Conservation (phyloP, 306 rosid genomes). For the cucumber (Cucumis sativus) region Cucumber_9930_V3 NC_026658.2:17614501-17615000, state of each 20-base stretch:
- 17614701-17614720: slow-evolving; percentile 86
- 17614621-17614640: slow-evolving; percentile 5
- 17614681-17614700: too few relatives aligned
- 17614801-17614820: neutral
- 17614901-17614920: neutral
- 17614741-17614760: neutral
- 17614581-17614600: neutral
- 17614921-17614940: neutral
- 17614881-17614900: neutral
- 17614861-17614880: neutral
- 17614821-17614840: neutral
- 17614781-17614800: neutral
- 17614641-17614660: slow-evolving; percentile 10
- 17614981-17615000: neutral
- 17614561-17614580: neutral
- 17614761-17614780: neutral
- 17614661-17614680: neutral
- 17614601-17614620: neutral
- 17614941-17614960: neutral
- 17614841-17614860: neutral
- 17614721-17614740: neutral
- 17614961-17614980: neutral
- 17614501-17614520: neutral
- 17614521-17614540: neutral
- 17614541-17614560: neutral